Base-by-base conservation (phyloP, 805 yeast genomes). In the Saccharomyces cerevisiae region DNA sequence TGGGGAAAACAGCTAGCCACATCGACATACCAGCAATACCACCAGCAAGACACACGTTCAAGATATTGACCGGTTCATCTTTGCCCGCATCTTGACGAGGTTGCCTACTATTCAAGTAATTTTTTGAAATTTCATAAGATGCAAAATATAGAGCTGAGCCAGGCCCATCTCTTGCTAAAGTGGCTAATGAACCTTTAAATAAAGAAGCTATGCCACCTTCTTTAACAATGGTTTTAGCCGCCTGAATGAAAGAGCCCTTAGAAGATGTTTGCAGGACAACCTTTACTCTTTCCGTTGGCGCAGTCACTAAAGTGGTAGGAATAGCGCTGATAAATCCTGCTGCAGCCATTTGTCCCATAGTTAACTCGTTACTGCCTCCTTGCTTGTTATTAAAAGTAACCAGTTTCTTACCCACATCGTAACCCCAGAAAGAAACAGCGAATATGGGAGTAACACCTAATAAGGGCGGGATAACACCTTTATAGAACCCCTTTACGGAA, bases 361-460 rank as follows among this genome's bases (percentile, higher is more conserved):
- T 69, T 59, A 92, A 78, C 11, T 51, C 54, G 13, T 6, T 68
- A 28, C 8, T 28, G 22, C 41, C n/a, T 22, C 22, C 61, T 9
- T 67, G 63, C 6, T 77, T 77, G 3, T 75, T 68, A 27, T 57
- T 71, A 3, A 70, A 59, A 0, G 79, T 62, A 2, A 91, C 95
- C 2, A 92, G 55, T 58, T 81, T 82, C 73, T 89, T 90, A 58
- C 98, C 98, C 52, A 89, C 76, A 66, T 90, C 97, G 71, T 94
- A 92, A 66, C 98, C 98, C 98, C 99, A 92, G 75, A 92, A 92
- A 1, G 96, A 87, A 26, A 94, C 94, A 1, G 98, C 98, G 76
- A 94, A 94, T 88, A 92, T 94, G 29, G 99, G 99, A 0, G 98
- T 94, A 24, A 92, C 97, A 26, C 99, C 99, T n/a, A 88, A 68